These are phyloP conservation scores for Podaxis sp. DNA, from an alignment of 768 basidiomycete species.

Conservation along the genomic window DNA sequence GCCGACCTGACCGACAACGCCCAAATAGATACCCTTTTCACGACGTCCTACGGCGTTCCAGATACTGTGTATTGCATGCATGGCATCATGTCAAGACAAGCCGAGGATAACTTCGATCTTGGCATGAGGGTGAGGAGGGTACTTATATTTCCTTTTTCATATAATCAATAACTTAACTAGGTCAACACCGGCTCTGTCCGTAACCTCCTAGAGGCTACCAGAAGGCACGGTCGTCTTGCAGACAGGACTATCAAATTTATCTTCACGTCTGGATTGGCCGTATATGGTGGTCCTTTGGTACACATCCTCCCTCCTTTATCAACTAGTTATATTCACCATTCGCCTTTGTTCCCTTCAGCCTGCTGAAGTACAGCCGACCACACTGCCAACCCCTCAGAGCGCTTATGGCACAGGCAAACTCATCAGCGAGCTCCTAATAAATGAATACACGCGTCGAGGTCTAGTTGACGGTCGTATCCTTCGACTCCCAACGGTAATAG, in stretches of 20 bases:
- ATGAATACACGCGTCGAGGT: conserved; percentile 55
- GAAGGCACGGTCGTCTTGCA: conserved; percentile 17
- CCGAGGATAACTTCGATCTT: conserved; percentile 56
- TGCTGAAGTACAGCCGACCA: conserved; percentile 39
- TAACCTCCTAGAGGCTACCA: conserved; percentile 32
- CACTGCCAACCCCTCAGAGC: conserved; percentile 50
- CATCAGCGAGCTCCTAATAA: conserved; percentile 49
- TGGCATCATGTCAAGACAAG: conserved; percentile 61
- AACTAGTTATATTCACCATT: not conserved
- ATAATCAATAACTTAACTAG: conserved; percentile 16
- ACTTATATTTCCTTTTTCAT: not conserved
- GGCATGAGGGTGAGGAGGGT: conserved; percentile 35
- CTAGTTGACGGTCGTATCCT: conserved; percentile 57
- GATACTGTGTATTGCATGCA: conserved; percentile 45
- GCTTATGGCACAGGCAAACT: conserved; percentile 58
- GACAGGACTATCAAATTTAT: conserved; percentile 43
- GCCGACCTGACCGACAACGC: conserved; percentile 35
- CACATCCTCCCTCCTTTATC: not conserved
- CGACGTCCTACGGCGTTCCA: conserved; percentile 33
- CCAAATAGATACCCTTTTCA: conserved; percentile 33
- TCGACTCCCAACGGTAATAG: conserved; percentile 56
- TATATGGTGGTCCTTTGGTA: conserved; percentile 53
- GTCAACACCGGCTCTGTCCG: conserved; percentile 59
- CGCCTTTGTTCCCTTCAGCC: conserved; percentile 20
- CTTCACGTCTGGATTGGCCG: conserved; percentile 55